Evolutionary conservation across 1,284 basidiomycete species (phyloP).

Genomic region (Porogramme epimiltina): DNA sequence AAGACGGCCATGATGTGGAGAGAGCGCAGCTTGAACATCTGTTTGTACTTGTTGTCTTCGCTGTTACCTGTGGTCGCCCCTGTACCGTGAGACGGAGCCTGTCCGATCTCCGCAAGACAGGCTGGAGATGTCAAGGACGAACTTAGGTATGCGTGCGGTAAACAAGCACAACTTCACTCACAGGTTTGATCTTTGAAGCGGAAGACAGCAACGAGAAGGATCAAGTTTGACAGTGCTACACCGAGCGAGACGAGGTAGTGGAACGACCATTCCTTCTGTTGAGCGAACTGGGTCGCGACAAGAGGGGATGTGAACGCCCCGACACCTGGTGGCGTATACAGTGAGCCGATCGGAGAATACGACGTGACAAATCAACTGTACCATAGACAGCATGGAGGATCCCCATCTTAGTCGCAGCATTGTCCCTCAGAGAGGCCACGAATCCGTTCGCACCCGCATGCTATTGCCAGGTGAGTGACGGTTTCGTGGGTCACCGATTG

Average conservation of each 20-base stretch:
- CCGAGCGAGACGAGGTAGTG: constrained; percentile 66
- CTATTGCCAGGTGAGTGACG: constrained; percentile 20
- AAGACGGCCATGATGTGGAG: constrained; percentile 48
- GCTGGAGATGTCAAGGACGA: constrained; percentile 16
- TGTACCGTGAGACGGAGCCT: constrained; percentile 24
- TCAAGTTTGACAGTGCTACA: constrained; percentile 49
- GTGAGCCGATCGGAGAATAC: not conserved
- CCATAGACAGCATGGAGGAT: constrained; percentile 55
- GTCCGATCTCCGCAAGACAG: constrained; percentile 37
- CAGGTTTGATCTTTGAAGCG: constrained; percentile 57
- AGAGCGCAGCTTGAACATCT: constrained; percentile 39
- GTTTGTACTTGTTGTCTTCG: constrained; percentile 37
- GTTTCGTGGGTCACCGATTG: not conserved
- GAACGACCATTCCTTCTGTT: constrained; percentile 55
- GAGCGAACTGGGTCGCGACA: constrained; percentile 63
- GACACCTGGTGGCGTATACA: constrained; percentile 39
- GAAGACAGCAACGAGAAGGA: constrained; percentile 51
- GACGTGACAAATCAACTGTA: not conserved
- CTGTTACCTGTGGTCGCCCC: not conserved
- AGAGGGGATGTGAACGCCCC: constrained; percentile 66
- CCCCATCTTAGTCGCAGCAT: constrained; percentile 59
- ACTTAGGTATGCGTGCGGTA: no score
- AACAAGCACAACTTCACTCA: constrained; percentile 13
- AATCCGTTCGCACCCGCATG: constrained; percentile 62
- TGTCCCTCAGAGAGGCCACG: constrained; percentile 49